Evolutionary conservation across 805 yeast species (phyloP), one percentile per base, ranked within the genome.

Genomic region (Ogataea haglerorum): DNA sequence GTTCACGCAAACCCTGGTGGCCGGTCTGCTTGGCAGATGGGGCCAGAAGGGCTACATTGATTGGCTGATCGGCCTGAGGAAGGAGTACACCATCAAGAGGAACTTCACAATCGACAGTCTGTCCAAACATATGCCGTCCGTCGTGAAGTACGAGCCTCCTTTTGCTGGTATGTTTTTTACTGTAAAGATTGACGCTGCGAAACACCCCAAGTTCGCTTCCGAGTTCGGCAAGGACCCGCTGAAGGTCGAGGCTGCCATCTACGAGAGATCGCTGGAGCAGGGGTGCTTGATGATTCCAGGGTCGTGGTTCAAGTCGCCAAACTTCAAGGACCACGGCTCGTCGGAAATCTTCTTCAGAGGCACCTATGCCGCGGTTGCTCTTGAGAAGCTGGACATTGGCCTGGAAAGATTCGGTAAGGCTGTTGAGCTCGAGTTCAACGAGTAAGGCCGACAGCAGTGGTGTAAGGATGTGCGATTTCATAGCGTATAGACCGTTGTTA

Each of bases 161-260:
- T 78, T 76, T 31, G 95, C 95, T 2, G 95, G 95, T 61, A 85
- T 85, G 95, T 85, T 86, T 64, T 82, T 85, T 67, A 82, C 89
- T 44, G 73, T 85, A 43, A 65, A 67, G 18, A 67, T 89, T 38
- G 95, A 87, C 60, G 85, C 89, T 29, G 61, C 88, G 15, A 76
- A 79, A 61, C 96, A 89, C 61, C 95, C 95, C 24, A 76, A 79
- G 55, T 85, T 78, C 52, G 67, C 58, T 7, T 69, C 79, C 16
- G 80, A 78, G 52, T 78, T 59, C 46, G 73, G 64, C 14, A 63
- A 61, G 28, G 88, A 84, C 60, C 82, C 85, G 36, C 48, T 69
- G 31, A 74, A 78, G 60, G 82, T 85, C 42, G 91, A 85, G 63
- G 62, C 56, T 25, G 76, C 79, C 6, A 59, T 85, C 35, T 84